Conservation (phyloP, 2,329 filamentous ascomycete species). For the Xylariaceae sp. region DNA sequence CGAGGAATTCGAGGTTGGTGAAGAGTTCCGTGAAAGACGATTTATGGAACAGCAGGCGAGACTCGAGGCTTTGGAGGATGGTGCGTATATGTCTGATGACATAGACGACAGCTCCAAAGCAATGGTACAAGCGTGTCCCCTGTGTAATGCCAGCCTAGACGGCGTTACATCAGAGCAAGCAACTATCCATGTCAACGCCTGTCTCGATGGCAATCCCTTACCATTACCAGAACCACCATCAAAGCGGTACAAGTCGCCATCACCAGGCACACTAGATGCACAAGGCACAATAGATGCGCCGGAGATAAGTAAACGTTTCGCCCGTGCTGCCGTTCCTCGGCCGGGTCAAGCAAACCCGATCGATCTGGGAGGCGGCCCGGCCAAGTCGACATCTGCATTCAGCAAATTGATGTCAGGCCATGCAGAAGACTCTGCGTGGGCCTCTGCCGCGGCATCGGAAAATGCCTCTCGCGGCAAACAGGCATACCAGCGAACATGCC, state of each 20-base stretch:
- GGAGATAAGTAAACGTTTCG: constrained; percentile 55
- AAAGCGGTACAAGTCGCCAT: constrained; percentile 12
- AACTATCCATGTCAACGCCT: constrained; percentile 85
- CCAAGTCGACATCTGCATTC: constrained; percentile 66
- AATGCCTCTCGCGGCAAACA: constrained; percentile 75
- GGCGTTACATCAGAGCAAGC: constrained; percentile 63
- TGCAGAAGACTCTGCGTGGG: constrained; percentile 87
- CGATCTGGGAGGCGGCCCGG: constrained; percentile 41
- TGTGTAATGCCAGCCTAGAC: constrained; percentile 65
- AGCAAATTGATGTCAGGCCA: constrained; percentile 90
- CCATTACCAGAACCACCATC: constrained; percentile 41
- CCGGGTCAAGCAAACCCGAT: constrained; percentile 82
- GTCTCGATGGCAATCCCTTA: constrained; percentile 76
- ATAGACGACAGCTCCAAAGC: constrained; percentile 30
- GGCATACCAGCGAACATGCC: constrained; percentile 84
- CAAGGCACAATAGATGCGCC: constrained; percentile 33
- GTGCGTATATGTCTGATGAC: constrained; percentile 34
- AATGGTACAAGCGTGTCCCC: constrained; percentile 59
- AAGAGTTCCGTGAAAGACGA: constrained; percentile 61
- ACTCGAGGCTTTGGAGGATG: constrained; percentile 56
- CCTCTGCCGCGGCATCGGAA: constrained; percentile 76
- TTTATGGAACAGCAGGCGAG: constrained; percentile 75
- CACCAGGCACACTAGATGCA: constrained; percentile 30
- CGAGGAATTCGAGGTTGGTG: constrained; percentile 50
- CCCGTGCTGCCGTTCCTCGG: constrained; percentile 65